Percentiles rank a stretch among this genome's conserved stretches.
phyloP scores from a whole-genome alignment of 2,329 filamentous ascomycete genomes.

The Cladosporium sp. region DNA sequence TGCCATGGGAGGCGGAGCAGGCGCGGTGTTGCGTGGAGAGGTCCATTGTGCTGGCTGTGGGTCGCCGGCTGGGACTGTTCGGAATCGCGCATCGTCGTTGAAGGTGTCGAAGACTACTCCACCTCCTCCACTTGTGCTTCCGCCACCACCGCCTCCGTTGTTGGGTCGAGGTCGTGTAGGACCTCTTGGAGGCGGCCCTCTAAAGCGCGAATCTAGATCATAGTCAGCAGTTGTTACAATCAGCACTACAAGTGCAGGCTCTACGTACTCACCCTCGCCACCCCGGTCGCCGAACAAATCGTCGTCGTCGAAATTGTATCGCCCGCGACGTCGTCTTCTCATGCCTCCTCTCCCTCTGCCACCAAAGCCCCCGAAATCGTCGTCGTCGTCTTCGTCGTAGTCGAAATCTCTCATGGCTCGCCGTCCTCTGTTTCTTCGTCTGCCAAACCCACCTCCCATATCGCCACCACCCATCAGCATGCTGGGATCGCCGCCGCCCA shows the following conservation, averaged over 20 bases:
- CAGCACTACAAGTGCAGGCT: not conserved
- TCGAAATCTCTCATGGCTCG: conserved; percentile 9
- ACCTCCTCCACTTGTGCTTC: not conserved
- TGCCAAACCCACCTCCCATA: conserved; percentile 21
- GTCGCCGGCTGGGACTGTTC: not conserved
- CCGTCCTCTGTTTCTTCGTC: conserved; percentile 7
- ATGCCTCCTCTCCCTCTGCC: conserved; percentile 11
- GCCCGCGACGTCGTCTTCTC: conserved; percentile 20
- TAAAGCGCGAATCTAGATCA: conserved; percentile 20
- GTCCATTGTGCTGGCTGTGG: conserved; percentile 9
- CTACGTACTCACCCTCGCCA: conserved; percentile 28
- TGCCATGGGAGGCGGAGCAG: not conserved
- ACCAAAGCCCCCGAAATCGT: conserved; percentile 19
- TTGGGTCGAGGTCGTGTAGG: conserved; percentile 10
- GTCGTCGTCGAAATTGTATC: conserved; percentile 15
- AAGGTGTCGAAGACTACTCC: conserved; percentile 13
- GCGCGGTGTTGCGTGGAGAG: not conserved
- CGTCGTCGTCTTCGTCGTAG: conserved; percentile 24
- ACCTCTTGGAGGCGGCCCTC: conserved; percentile 19
- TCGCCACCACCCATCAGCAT: conserved; percentile 22
- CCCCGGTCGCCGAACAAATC: conserved; percentile 25
- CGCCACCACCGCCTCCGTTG: not conserved
- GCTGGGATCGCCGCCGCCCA: conserved; percentile 21
- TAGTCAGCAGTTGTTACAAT: not conserved
- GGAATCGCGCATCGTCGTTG: conserved; percentile 8